A percentile compares a stretch with the other conserved stretches of the same genome.
Evolutionary conservation across 306 rosid species (phyloP).

Genomic region (Quercus gilva): DNA sequence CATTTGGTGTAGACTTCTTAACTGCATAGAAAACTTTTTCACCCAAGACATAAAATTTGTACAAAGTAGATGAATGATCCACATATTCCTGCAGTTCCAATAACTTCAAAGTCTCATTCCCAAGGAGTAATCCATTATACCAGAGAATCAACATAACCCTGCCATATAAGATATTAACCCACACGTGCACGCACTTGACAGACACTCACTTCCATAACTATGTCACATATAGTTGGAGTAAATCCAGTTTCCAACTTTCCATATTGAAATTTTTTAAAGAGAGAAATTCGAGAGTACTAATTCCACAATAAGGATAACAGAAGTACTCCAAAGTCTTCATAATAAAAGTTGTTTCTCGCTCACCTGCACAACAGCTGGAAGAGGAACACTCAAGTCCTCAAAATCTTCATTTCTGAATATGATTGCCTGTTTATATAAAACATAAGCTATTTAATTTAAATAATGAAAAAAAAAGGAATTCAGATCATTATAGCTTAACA

Average conservation of each 20-base stretch:
- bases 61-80: slow-evolving; percentile 84
- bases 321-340: not conserved
- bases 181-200: not conserved
- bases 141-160: not conserved
- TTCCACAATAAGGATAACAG: not conserved
- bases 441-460: not conserved
- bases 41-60: slow-evolving; percentile 80
- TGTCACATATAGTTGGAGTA: not conserved
- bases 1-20: slow-evolving; percentile 81
- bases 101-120: not conserved
- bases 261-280: not conserved
- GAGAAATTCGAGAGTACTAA: not conserved
- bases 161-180: not conserved
- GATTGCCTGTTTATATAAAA: slow-evolving; percentile 51
- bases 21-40: slow-evolving; percentile 76
- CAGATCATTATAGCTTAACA: not conserved
- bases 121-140: not conserved
- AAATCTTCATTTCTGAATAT: slow-evolving; percentile 68
- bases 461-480: not conserved
- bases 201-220: not conserved
- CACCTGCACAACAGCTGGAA: slow-evolving; percentile 83
- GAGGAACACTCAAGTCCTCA: slow-evolving; percentile 65
- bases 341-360: slow-evolving; percentile 13
- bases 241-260: not conserved
- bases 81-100: slow-evolving; percentile 71